Evolutionary conservation across 148 eudicot species (phyloP).

Genomic region (Vaccinium macrocarpon): DNA sequence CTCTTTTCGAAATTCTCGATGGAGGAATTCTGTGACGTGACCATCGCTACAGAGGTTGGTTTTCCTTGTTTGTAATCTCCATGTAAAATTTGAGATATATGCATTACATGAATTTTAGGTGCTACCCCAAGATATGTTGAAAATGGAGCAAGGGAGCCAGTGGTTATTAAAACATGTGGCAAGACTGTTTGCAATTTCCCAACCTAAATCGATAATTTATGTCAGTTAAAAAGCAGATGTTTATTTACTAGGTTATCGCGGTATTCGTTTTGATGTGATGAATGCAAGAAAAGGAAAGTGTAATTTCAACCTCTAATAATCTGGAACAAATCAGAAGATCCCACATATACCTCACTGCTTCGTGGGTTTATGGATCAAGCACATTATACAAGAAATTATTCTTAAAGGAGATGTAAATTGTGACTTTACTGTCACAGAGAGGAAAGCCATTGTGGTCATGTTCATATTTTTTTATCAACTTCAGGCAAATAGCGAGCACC

Average conservation of each 20-base stretch:
- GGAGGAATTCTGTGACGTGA: constrained; percentile 79
- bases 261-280: background rate
- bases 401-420: background rate
- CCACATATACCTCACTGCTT: background rate
- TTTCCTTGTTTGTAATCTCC: constrained; percentile 13
- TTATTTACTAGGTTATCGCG: background rate
- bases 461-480: background rate
- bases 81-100: background rate
- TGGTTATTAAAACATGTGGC: background rate
- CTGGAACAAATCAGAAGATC: background rate
- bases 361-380: background rate
- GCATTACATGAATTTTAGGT: background rate
- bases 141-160: background rate
- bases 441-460: background rate
- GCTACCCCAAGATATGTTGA: background rate
- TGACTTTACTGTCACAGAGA: background rate
- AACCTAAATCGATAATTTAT: background rate
- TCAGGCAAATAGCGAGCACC: constrained; percentile 96
- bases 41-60: constrained; percentile 81
- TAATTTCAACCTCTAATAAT: background rate
- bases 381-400: background rate
- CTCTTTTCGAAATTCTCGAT: constrained; percentile 71
- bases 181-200: background rate
- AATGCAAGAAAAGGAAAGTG: background rate
- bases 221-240: background rate